Conservation (phyloP, 2,329 filamentous ascomycete species). For the Fusarium annulatum region DNA sequence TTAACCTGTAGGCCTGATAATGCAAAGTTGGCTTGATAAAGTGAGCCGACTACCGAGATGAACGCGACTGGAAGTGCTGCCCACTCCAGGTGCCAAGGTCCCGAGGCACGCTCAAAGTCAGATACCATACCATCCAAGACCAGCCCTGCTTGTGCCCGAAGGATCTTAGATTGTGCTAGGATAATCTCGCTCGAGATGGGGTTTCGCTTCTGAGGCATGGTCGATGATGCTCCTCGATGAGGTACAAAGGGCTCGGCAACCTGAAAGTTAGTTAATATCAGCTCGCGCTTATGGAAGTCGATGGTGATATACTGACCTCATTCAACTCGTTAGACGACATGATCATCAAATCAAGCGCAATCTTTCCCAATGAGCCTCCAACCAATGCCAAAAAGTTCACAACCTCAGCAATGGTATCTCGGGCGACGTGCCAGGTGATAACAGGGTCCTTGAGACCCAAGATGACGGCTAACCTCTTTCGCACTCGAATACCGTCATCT, state of each 20-base stretch:
- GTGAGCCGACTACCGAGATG: background rate
- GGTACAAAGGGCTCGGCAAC: background rate
- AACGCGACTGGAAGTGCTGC: background rate
- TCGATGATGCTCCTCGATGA: background rate
- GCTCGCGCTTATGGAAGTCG: background rate
- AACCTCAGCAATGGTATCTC: background rate
- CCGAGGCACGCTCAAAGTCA: background rate
- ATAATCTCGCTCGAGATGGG: background rate
- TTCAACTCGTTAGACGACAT: background rate
- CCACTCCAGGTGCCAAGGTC: background rate
- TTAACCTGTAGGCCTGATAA: background rate
- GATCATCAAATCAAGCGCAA: background rate
- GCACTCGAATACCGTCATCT: background rate
- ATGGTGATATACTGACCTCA: background rate
- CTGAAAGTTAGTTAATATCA: background rate
- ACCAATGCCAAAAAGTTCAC: background rate
- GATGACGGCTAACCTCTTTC: background rate
- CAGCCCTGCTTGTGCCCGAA: background rate
- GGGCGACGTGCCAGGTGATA: background rate
- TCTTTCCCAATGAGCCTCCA: background rate
- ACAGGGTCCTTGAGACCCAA: background rate
- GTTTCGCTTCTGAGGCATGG: background rate
- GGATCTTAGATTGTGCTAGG: background rate
- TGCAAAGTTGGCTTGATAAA: background rate
- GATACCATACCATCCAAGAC: background rate